phyloP scores from a whole-genome alignment of 768 basidiomycete species.

The Phaeotremella skinneri region DNA sequence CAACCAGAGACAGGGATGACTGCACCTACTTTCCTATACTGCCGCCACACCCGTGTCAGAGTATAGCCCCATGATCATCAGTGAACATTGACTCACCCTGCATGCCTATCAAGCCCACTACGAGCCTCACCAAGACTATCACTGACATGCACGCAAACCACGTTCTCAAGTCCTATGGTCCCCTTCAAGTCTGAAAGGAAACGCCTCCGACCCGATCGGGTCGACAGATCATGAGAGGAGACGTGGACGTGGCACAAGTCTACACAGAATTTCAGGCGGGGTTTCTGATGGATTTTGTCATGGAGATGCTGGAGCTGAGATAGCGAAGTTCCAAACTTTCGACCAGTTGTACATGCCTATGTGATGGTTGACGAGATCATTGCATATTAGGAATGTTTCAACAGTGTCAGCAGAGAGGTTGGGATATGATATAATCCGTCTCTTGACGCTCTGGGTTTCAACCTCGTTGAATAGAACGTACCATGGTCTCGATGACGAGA shows the following conservation, averaged over 20 bases:
- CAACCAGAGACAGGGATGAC: too few species aligned
- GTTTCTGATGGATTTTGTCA: neutral
- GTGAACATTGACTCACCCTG: neutral
- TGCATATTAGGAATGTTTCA: neutral
- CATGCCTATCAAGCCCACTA: neutral
- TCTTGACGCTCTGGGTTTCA: too few species aligned
- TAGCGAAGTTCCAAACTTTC: neutral
- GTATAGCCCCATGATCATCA: neutral
- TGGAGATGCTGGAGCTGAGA: neutral
- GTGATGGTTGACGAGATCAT: neutral
- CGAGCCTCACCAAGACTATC: conserved; percentile 7
- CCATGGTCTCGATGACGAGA: conserved; percentile 20
- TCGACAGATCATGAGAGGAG: conserved; percentile 10
- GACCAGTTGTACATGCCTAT: neutral
- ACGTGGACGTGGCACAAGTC: conserved; percentile 19
- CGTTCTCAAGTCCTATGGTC: conserved; percentile 14
- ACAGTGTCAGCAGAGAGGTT: neutral
- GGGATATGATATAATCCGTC: too few species aligned
- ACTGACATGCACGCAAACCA: conserved; percentile 18
- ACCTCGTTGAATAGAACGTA: too few species aligned
- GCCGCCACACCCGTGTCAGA: neutral
- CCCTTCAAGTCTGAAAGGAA: conserved; percentile 9
- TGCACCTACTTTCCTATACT: conserved; percentile 2
- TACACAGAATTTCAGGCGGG: conserved; percentile 17
- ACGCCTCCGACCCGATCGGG: neutral